Evolutionary conservation across 2,329 filamentous ascomycete genomes (phyloP).

Genomic region (Fusarium dlaminii): DNA sequence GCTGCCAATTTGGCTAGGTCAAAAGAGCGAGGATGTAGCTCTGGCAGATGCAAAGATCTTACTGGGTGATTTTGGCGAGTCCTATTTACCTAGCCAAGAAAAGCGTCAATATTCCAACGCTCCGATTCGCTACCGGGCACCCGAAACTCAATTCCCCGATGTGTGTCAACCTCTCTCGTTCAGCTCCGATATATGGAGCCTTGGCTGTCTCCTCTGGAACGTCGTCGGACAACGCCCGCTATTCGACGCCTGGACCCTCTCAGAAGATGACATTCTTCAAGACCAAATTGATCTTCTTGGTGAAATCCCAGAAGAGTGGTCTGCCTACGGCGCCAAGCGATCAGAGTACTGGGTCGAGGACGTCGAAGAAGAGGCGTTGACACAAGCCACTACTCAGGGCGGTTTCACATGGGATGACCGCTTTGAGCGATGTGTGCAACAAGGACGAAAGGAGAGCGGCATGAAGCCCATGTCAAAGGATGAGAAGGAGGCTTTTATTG

Average conservation of each 20-base stretch:
- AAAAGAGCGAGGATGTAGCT: slow-evolving; percentile 33
- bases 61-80: slow-evolving; percentile 36
- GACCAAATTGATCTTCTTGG: slow-evolving; percentile 34
- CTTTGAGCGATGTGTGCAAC: slow-evolving; percentile 29
- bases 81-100: slow-evolving; percentile 24
- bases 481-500: slow-evolving; percentile 31
- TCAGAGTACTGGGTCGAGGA: slow-evolving; percentile 29
- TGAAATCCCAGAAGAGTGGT: slow-evolving; percentile 33
- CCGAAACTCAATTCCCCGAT: slow-evolving; percentile 34
- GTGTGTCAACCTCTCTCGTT: slow-evolving; percentile 29
- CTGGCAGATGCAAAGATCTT: slow-evolving; percentile 30
- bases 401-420: slow-evolving; percentile 24
- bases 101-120: slow-evolving; percentile 32
- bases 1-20: slow-evolving; percentile 32
- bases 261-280: slow-evolving; percentile 32
- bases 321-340: slow-evolving; percentile 16
- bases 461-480: slow-evolving; percentile 26
- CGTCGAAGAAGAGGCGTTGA: slow-evolving; percentile 8
- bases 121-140: slow-evolving; percentile 31
- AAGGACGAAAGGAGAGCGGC: slow-evolving; percentile 26
- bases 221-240: slow-evolving; percentile 31
- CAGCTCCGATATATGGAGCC: slow-evolving; percentile 34
- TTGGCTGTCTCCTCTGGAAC: slow-evolving; percentile 37
- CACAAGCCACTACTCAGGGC: background rate
- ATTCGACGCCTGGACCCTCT: slow-evolving; percentile 34